These are phyloP conservation scores for Carallia brachiata DNA, from an alignment of 345 rosid species.

Conservation along the genomic window DNA sequence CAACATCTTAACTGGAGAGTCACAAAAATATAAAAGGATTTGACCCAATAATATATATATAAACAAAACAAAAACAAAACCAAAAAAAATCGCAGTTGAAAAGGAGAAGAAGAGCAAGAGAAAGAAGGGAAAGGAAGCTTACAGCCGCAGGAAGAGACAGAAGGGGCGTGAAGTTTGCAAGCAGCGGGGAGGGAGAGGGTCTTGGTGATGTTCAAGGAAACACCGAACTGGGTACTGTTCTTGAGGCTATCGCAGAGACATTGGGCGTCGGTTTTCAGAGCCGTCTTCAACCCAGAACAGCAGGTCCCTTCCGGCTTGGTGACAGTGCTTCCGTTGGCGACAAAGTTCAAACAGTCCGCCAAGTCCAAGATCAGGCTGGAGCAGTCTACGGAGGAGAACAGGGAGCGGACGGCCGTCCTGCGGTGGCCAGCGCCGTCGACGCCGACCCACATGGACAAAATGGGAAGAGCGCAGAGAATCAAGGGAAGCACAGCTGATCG, in stretches of 20 bases:
- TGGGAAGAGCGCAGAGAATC: slow-evolving; percentile 10
- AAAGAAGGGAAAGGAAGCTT: slow-evolving; percentile 10
- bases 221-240: slow-evolving; percentile 68
- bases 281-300: slow-evolving; percentile 77
- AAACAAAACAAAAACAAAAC: neutral
- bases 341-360: slow-evolving; percentile 75
- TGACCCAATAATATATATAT: too few relatives aligned
- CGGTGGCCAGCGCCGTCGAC: slow-evolving; percentile 18
- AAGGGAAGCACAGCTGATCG: slow-evolving; percentile 2
- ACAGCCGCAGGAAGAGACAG: slow-evolving; percentile 66
- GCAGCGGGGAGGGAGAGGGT: slow-evolving; percentile 69
- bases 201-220: slow-evolving; percentile 69
- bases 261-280: slow-evolving; percentile 52
- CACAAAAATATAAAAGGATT: too few relatives aligned
- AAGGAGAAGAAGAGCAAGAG: neutral
- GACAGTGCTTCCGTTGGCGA: slow-evolving; percentile 55
- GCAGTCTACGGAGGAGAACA: slow-evolving; percentile 55
- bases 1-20: too few relatives aligned
- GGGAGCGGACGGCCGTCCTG: slow-evolving; percentile 30
- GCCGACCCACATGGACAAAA: slow-evolving; percentile 15
- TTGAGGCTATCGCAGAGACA: slow-evolving; percentile 83
- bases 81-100: neutral
- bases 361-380: slow-evolving; percentile 51
- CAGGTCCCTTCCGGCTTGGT: slow-evolving; percentile 61
- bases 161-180: slow-evolving; percentile 75